Percentiles rank a stretch among this genome's conserved stretches.
These are phyloP conservation scores for Eucalyptus rudis DNA, from an alignment of 345 rosid genomes.

Conservation along the genomic window DNA sequence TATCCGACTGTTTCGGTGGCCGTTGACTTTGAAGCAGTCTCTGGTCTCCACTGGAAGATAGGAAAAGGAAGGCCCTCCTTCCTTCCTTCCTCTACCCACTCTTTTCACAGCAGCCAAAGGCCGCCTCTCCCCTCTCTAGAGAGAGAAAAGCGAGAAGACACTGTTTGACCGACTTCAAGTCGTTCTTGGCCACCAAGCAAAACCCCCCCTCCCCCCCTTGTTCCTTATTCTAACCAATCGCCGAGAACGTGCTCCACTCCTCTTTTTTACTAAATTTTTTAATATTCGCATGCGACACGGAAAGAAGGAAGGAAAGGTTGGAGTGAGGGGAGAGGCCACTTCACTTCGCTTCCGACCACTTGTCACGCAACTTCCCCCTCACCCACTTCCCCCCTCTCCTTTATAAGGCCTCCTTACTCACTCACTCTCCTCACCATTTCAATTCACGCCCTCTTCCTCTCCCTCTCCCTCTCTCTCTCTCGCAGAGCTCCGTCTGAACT, in stretches of 20 bases:
- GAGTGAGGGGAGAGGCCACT: neutral
- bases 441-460: neutral
- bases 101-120: neutral
- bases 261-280: no score
- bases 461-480: neutral
- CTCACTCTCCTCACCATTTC: neutral
- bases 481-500: neutral
- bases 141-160: neutral
- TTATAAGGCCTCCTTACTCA: constrained; percentile 1
- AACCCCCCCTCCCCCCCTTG: no score
- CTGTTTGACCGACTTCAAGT: constrained; percentile 28
- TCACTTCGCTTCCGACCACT: constrained; percentile 27
- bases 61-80: neutral
- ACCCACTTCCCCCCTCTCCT: neutral
- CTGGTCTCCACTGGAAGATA: neutral
- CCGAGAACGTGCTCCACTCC: neutral
- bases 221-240: neutral
- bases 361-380: constrained; percentile 47
- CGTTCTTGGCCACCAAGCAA: constrained; percentile 21
- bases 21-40: neutral
- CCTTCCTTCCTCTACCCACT: neutral
- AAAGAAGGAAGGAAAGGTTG: neutral
- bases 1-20: neutral
- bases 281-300: no score
- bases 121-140: neutral